A percentile compares a stretch with the other conserved stretches of the same genome.
These are phyloP conservation scores for Boletus reticulatus DNA, from an alignment of 768 basidiomycete genomes.

Conservation along the genomic window DNA sequence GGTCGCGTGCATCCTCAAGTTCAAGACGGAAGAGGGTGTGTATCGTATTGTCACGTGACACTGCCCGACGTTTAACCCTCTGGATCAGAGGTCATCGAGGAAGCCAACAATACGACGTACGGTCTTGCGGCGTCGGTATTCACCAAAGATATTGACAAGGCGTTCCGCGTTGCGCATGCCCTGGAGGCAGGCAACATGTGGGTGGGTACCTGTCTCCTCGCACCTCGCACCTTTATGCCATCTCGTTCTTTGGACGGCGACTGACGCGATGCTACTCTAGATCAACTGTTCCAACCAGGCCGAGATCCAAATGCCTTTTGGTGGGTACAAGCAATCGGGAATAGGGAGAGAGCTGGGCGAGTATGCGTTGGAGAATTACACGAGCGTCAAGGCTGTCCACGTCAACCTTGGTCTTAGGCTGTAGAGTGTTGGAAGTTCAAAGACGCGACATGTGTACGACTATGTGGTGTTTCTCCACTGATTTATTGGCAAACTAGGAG, in stretches of 20 bases:
- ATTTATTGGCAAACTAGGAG: no score
- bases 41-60: not conserved
- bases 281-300: slow-evolving; percentile 3
- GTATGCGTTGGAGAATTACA: slow-evolving; percentile 13
- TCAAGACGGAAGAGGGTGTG: slow-evolving; percentile 4
- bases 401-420: slow-evolving; percentile 6
- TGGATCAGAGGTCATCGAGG: slow-evolving; percentile 6
- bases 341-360: slow-evolving; percentile 8
- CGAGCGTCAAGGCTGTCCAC: slow-evolving; percentile 7
- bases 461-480: not conserved
- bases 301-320: slow-evolving; percentile 11
- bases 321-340: slow-evolving; percentile 10
- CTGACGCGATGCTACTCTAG: not conserved
- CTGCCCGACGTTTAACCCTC: no score
- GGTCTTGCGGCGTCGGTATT: slow-evolving; percentile 10
- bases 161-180: slow-evolving; percentile 39
- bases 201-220: slow-evolving; percentile 32
- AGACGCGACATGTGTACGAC: not conserved
- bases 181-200: slow-evolving; percentile 58
- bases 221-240: no score
- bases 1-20: slow-evolving; percentile 8
- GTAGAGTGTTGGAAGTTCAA: not conserved
- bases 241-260: no score
- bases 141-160: slow-evolving; percentile 31
- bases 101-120: slow-evolving; percentile 10